These are phyloP conservation scores for Aspergillus sp. DNA, from an alignment of 2,329 filamentous ascomycete genomes.

Conservation along the genomic window DNA sequence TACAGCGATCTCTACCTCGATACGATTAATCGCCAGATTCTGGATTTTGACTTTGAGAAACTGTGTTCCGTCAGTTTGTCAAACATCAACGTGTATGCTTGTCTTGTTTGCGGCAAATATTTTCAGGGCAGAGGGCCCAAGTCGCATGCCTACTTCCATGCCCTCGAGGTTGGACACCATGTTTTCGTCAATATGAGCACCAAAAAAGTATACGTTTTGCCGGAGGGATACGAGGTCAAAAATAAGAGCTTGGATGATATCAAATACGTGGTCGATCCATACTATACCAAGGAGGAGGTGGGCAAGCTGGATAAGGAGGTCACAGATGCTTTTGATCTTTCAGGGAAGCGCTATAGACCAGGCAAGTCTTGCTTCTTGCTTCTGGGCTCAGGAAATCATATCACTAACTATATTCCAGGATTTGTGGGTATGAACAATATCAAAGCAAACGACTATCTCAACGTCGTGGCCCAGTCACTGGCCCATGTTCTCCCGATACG, in stretches of 20 bases:
- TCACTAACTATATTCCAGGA: constrained; percentile 44
- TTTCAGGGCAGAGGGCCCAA: constrained; percentile 92
- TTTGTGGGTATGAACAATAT: constrained; percentile 99
- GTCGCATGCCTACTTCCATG: constrained; percentile 96
- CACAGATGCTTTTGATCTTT: constrained; percentile 71
- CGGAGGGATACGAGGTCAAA: constrained; percentile 95
- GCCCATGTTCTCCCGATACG: constrained; percentile 87
- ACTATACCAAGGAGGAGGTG: constrained; percentile 80
- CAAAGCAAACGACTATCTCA: constrained; percentile 98
- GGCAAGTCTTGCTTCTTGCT: constrained; percentile 44
- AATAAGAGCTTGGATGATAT: constrained; percentile 96
- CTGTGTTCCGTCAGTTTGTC: constrained; percentile 93
- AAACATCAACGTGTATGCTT: constrained; percentile 99
- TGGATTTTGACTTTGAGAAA: constrained; percentile 99
- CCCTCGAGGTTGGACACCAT: constrained; percentile 92
- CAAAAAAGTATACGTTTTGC: constrained; percentile 60
- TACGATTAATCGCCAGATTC: constrained; percentile 87
- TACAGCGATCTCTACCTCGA: constrained; percentile 97
- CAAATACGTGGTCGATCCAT: constrained; percentile 94
- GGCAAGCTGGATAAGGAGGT: constrained; percentile 72
- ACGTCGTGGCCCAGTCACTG: constrained; percentile 89
- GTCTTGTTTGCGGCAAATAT: constrained; percentile 96
- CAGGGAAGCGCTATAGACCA: constrained; percentile 83
- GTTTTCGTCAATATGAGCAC: constrained; percentile 95
- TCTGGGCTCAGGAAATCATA: background rate